Evolutionary conservation across 2,329 filamentous ascomycete genomes (phyloP).

Genomic region (Xylaria sp.): DNA sequence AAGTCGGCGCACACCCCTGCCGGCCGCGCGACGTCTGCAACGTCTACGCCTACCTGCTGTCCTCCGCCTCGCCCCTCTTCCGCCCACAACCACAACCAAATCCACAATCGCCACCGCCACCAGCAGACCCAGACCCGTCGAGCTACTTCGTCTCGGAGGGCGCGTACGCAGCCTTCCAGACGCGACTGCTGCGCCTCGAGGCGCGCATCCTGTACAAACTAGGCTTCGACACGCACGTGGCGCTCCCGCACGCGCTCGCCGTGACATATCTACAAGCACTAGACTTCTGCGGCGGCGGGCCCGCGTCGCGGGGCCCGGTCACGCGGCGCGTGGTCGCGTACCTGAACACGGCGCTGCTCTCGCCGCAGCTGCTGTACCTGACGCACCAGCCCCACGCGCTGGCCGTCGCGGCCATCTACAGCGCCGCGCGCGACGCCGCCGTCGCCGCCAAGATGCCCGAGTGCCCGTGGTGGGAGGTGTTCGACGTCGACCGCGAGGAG

Average conservation of each 20-base stretch:
- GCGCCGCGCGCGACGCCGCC: constrained; percentile 73
- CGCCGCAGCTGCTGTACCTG: constrained; percentile 85
- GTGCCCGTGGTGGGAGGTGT: constrained; percentile 95
- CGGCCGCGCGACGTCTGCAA: constrained; percentile 82
- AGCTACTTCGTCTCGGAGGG: constrained; percentile 75
- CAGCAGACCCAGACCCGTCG: constrained; percentile 47
- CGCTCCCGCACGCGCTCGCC: constrained; percentile 83
- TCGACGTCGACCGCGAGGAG: constrained; percentile 93
- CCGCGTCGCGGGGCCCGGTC: constrained; percentile 53
- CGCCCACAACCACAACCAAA: constrained; percentile 45
- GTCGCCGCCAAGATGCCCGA: constrained; percentile 77
- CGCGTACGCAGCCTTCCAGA: constrained; percentile 69
- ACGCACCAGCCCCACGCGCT: constrained; percentile 89
- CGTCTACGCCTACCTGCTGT: constrained; percentile 81
- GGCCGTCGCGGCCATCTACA: constrained; percentile 87
- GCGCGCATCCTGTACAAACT: constrained; percentile 75
- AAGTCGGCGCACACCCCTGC: constrained; percentile 77
- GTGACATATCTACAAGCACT: constrained; percentile 93
- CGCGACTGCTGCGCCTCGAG: constrained; percentile 74
- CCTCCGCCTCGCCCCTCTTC: constrained; percentile 62
- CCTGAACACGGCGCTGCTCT: constrained; percentile 85
- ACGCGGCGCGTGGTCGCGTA: constrained; percentile 72
- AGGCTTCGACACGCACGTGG: constrained; percentile 83
- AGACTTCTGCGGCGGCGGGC: constrained; percentile 57
- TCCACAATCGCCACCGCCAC: constrained; percentile 43